Evolutionary conservation across 306 rosid genomes (phyloP).

Genomic region (Calophaca sinica): DNA sequence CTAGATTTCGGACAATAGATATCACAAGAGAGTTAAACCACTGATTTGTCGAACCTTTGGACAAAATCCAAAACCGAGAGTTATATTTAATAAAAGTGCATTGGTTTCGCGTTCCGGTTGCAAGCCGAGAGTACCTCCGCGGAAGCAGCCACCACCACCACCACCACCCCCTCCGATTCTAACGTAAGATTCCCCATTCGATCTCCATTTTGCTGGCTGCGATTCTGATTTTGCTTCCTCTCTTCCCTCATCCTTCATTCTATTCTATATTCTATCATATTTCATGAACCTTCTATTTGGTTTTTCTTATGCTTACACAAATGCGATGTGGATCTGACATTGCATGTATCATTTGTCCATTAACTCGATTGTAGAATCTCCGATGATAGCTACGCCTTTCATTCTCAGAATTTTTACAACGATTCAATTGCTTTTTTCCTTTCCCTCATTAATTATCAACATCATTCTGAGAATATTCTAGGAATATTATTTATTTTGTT

Average conservation of each 20-base stretch:
- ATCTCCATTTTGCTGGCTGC: neutral
- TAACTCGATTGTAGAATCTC: neutral
- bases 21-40: too few relatives aligned
- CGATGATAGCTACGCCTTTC: neutral
- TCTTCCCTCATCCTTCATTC: neutral
- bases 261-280: neutral
- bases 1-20: too few relatives aligned
- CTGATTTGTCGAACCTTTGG: too few relatives aligned
- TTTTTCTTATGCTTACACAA: slow-evolving; percentile 3
- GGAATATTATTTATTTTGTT: slow-evolving; percentile 7
- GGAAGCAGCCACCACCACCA: neutral
- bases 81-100: neutral
- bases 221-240: neutral
- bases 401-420: neutral
- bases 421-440: slow-evolving; percentile 1
- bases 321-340: slow-evolving; percentile 4
- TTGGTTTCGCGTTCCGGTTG: neutral
- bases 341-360: neutral
- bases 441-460: neutral
- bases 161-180: neutral
- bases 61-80: too few relatives aligned
- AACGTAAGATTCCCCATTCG: neutral
- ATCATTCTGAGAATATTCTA: slow-evolving; percentile 8
- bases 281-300: neutral
- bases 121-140: slow-evolving; percentile 8